phyloP scores from a whole-genome alignment of 805 yeast genomes.

The Metschnikowia lunata region DNA sequence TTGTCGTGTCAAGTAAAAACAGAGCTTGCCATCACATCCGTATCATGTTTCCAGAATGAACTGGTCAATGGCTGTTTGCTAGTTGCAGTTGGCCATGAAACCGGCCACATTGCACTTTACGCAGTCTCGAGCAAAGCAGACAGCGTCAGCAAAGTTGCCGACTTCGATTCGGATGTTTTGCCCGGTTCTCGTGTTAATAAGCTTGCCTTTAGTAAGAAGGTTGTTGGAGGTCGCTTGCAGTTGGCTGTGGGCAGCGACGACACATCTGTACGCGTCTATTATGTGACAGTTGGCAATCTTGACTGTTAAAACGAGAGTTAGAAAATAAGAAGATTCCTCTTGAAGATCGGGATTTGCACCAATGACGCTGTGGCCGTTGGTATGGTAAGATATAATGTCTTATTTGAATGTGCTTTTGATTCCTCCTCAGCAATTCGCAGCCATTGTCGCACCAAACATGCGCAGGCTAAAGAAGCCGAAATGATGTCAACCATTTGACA shows the following conservation, averaged over 20 bases:
- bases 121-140: slow-evolving; percentile 21
- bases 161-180: slow-evolving; percentile 36
- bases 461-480: too few species aligned
- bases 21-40: slow-evolving; percentile 59
- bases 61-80: slow-evolving; percentile 25
- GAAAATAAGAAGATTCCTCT: background rate
- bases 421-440: too few species aligned
- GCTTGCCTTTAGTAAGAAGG: slow-evolving; percentile 49
- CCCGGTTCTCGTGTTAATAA: slow-evolving; percentile 65
- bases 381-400: too few species aligned
- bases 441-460: too few species aligned
- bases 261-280: slow-evolving; percentile 49
- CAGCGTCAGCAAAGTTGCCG: slow-evolving; percentile 17
- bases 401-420: too few species aligned
- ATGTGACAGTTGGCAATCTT: background rate
- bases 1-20: slow-evolving; percentile 42
- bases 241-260: slow-evolving; percentile 68
- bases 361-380: too few species aligned
- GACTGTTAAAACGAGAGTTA: background rate
- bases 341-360: background rate
- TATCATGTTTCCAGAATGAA: slow-evolving; percentile 42
- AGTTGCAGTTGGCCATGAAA: slow-evolving; percentile 67
- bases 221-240: slow-evolving; percentile 6
- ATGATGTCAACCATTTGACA: too few species aligned
- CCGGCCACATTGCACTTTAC: slow-evolving; percentile 53